phyloP scores from a whole-genome alignment of 2,329 filamentous ascomycete genomes.

The Plectosphaerella plurivora region DNA sequence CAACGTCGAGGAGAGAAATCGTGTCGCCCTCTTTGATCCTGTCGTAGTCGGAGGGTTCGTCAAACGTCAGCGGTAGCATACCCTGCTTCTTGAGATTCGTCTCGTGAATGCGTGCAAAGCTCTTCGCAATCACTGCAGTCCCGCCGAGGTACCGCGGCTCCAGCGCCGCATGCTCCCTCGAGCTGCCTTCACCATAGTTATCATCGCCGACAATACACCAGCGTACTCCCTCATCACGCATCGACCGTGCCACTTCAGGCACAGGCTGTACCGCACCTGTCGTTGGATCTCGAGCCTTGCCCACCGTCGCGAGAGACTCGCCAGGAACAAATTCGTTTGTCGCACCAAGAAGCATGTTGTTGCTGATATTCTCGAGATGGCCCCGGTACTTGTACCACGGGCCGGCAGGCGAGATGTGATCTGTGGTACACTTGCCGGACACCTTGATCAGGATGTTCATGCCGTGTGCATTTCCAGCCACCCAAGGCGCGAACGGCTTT shows the following conservation, averaged over 20 bases:
- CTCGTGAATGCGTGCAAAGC: conserved; percentile 87
- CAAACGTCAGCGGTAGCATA: conserved; percentile 55
- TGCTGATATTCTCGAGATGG: conserved; percentile 31
- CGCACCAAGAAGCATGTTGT: conserved; percentile 28
- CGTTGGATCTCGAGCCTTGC: conserved; percentile 18
- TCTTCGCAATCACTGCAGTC: conserved; percentile 74
- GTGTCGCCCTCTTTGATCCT: conserved; percentile 44
- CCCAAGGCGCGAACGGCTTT: conserved; percentile 20
- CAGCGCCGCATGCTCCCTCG: conserved; percentile 82
- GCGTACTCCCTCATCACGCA: conserved; percentile 13
- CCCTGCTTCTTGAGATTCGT: conserved; percentile 88
- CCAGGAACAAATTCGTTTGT: conserved; percentile 22
- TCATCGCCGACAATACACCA: conserved; percentile 28
- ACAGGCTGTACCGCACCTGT: conserved; percentile 14
- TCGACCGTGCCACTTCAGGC: conserved; percentile 19
- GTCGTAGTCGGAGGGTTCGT: conserved; percentile 70
- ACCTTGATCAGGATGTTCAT: conserved; percentile 27
- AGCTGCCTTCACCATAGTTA: conserved; percentile 80
- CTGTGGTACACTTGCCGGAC: conserved; percentile 30
- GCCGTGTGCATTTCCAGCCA: conserved; percentile 13
- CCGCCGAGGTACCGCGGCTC: conserved; percentile 82
- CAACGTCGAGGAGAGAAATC: conserved; percentile 6
- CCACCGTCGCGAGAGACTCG: conserved; percentile 16
- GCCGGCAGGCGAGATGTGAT: conserved; percentile 31
- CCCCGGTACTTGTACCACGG: conserved; percentile 33